Conservation (phyloP, 2,329 filamentous ascomycete genomes). For the Fusarium luffae region DNA sequence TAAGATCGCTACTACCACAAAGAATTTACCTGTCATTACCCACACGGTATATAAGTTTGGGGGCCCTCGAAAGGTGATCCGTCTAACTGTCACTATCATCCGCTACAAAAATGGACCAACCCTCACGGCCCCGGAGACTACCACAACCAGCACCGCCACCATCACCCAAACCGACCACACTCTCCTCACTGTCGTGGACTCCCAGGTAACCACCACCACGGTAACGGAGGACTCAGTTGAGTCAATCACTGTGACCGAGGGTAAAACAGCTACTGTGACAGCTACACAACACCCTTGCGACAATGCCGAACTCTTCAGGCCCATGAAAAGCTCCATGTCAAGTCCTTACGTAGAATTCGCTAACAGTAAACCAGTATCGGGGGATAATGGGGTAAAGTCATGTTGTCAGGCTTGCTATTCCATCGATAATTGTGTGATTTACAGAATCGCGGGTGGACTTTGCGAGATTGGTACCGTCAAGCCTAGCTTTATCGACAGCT, state of each 20-base stretch:
- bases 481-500: background rate
- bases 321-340: background rate
- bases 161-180: background rate
- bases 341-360: background rate
- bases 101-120: background rate
- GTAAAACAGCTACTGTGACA: background rate
- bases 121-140: background rate
- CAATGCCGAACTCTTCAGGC: background rate
- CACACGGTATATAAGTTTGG: background rate
- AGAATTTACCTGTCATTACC: background rate
- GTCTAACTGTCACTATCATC: background rate
- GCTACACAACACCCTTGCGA: background rate
- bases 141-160: background rate
- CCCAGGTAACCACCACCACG: background rate
- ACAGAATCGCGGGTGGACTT: background rate
- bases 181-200: background rate
- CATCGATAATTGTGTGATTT: background rate
- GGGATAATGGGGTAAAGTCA: background rate
- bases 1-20: background rate
- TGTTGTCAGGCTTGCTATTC: background rate
- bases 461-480: background rate
- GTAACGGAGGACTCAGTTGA: background rate
- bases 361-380: background rate
- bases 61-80: background rate
- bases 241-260: background rate